These are phyloP conservation scores for Porodaedalea pini DNA, from an alignment of 1,284 basidiomycete genomes.

Conservation along the genomic window DNA sequence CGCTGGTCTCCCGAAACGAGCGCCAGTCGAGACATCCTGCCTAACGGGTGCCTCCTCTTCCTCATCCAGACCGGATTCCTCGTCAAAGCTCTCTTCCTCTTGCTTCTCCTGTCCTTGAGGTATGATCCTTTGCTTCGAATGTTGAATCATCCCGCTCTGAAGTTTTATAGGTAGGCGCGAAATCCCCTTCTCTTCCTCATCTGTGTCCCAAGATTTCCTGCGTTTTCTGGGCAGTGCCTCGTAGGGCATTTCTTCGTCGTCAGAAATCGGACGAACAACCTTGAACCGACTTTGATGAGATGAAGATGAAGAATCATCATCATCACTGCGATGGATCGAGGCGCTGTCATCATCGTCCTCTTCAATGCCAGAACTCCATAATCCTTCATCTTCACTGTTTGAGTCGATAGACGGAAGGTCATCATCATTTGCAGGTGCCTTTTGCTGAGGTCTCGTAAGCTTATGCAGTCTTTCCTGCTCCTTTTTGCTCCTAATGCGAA, in stretches of 20 bases:
- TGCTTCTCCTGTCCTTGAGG: constrained; percentile 27
- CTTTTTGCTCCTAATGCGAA: constrained; percentile 69
- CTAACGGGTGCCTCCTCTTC: constrained; percentile 33
- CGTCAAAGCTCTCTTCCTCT: constrained; percentile 37
- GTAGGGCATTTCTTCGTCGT: constrained; percentile 65
- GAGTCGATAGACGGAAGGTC: constrained; percentile 23
- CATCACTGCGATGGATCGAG: constrained; percentile 22
- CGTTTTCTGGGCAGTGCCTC: constrained; percentile 56
- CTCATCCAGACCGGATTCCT: constrained; percentile 41
- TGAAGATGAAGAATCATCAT: constrained; percentile 25
- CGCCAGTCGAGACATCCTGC: constrained; percentile 73
- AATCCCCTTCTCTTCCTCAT: constrained; percentile 49
- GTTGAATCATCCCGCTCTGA: constrained; percentile 69
- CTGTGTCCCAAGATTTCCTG: constrained; percentile 41
- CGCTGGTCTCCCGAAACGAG: constrained; percentile 77
- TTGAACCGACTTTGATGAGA: constrained; percentile 22
- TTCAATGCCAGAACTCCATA: constrained; percentile 30
- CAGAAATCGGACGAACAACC: constrained; percentile 38
- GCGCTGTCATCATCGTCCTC: constrained; percentile 25
- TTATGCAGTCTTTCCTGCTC: constrained; percentile 63
- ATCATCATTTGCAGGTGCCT: constrained; percentile 33
- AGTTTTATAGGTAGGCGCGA: constrained; percentile 84
- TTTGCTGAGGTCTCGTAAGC: constrained; percentile 56
- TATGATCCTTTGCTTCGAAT: constrained; percentile 37
- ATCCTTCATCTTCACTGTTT: constrained; percentile 31